Evolutionary conservation across 495 filamentous ascomycete genomes (phyloP), one percentile per base, ranked within the genome.

Genomic region (Staphylotrichum tortipilum): DNA sequence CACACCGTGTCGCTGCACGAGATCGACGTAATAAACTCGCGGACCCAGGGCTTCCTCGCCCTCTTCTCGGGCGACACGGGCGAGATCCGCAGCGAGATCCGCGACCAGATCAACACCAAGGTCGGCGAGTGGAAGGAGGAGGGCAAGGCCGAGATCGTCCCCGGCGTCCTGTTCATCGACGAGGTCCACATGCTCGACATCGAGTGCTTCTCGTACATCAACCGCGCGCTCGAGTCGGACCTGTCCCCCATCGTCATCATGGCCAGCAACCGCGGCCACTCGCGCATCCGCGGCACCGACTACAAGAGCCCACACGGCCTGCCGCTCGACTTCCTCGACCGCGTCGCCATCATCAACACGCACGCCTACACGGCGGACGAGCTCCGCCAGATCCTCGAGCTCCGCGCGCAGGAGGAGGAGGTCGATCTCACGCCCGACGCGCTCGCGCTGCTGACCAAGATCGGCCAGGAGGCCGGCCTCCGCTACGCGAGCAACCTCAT

Each of bases 161-260:
- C 92, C 0, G 92, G 92, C 41, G 92, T 99, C 17, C 73, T 99
- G 9, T 99, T 99, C 74, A 94, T 99, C 58, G 92, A 99, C 59
- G 92, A 99, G 69, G 90, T 99, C 2, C 92, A 99, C 73, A 97
- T 97, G 92, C 84, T 99, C 17, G 92, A 99, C 65, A 95, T 96
- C 54, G 92, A 99, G 62, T 96, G 92, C 72, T 99, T 94, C 72
- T 90, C 88, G 36, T 99, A 89, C 74, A 84, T 99, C 75, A 99
- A 99, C 75, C 86, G 94, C 23, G 92, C 92, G 5, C 76, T 97
- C 19, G 92, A 99, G 65, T 85, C 84, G 19, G 89, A 95, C 54
- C 77, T 99, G 15, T 88, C 91, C 2, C 92, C 92, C 28, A 92
- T 99, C 60, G 90, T 99, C 65, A 97, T 99, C 68, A 96, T 99